Evolutionary conservation across 768 basidiomycete genomes (phyloP), one percentile per base, ranked within the genome.

Genomic region (Crepidotus variabilis): DNA sequence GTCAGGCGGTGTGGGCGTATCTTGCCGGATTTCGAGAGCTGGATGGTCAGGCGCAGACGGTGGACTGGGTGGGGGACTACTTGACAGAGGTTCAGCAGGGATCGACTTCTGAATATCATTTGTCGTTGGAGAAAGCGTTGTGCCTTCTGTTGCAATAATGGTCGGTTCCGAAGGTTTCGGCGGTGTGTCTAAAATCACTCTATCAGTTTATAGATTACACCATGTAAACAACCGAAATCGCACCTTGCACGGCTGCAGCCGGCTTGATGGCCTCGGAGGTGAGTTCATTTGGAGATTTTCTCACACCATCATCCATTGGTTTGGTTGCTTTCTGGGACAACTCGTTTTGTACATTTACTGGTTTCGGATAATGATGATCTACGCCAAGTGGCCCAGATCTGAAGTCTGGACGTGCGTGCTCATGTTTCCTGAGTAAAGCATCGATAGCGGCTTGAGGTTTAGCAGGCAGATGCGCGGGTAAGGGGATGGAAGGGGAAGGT

Each of bases 1-100:
- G 18, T 45, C 23, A 52, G 60, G 45, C n/a, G 61, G 43, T 47
- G 34, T 33, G 34, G 61, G 65, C 50, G 59, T 55, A 5, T 61
- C 57, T 43, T 61, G 65, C 16, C 57, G 50, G 47, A 63, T 60
- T 55, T 63, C 61, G 23, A 54, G 33, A 18, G 21, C 22, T 11
- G 21, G 24, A 14, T 35, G 18, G 23, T 33, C 28, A 23, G 45
- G 23, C 45, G 57, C 20, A 6, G 39, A 28, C 6, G 33, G 47
- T 55, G 47, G 50, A 36, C 9, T 20, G 10, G 43, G 48, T 3
- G 51, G 14, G 21, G 47, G 57, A 21, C 48, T 33, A 22, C 50
- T 24, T 10, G 36, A 55, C 5, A 49, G 39, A 28, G 28, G 1
- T 24, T 51, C 16, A 11, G 55, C n/a, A n/a, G 6, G 20, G 23